These are phyloP conservation scores for Ephemerocybe angulata DNA, from an alignment of 768 basidiomycete genomes.

Conservation along the genomic window DNA sequence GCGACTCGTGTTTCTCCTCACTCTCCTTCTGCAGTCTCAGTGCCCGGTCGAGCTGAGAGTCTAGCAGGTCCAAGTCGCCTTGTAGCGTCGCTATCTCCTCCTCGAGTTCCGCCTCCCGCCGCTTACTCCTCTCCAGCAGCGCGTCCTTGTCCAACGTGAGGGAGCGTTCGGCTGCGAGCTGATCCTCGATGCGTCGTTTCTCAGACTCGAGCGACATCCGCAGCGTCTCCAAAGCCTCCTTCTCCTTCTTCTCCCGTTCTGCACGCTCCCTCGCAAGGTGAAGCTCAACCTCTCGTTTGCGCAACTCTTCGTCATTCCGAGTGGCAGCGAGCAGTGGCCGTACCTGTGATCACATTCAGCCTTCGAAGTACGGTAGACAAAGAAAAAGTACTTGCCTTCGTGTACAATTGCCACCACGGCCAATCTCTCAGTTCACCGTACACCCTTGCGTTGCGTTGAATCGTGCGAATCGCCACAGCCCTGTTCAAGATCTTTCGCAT, in stretches of 20 bases:
- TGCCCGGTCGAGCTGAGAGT: constrained; percentile 81
- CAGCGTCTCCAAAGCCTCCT: constrained; percentile 70
- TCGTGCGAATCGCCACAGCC: constrained; percentile 84
- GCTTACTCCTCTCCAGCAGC: constrained; percentile 78
- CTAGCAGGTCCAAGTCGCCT: constrained; percentile 76
- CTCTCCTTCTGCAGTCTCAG: constrained; percentile 73
- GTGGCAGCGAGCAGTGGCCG: constrained; percentile 92
- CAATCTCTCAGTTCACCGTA: constrained; percentile 89
- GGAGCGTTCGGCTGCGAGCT: constrained; percentile 77
- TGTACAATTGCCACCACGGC: constrained; percentile 99
- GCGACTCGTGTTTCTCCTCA: constrained; percentile 71
- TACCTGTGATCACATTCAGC: constrained; percentile 46
- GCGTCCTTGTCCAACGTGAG: constrained; percentile 81
- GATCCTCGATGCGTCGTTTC: constrained; percentile 77
- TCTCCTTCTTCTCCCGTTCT: constrained; percentile 81
- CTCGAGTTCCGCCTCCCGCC: constrained; percentile 78
- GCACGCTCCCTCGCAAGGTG: constrained; percentile 77
- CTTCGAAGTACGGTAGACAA: constrained; percentile 1
- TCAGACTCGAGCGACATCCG: constrained; percentile 82
- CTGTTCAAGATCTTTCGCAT: constrained; percentile 95
- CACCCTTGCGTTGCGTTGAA: constrained; percentile 90
- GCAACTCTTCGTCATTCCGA: constrained; percentile 86
- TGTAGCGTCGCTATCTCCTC: constrained; percentile 82
- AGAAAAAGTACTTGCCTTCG: constrained; percentile 53
- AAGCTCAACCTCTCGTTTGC: constrained; percentile 83